These are phyloP conservation scores for Fagopyrum esculentum DNA, from an alignment of 148 eudicot genomes.

Conservation along the genomic window DNA sequence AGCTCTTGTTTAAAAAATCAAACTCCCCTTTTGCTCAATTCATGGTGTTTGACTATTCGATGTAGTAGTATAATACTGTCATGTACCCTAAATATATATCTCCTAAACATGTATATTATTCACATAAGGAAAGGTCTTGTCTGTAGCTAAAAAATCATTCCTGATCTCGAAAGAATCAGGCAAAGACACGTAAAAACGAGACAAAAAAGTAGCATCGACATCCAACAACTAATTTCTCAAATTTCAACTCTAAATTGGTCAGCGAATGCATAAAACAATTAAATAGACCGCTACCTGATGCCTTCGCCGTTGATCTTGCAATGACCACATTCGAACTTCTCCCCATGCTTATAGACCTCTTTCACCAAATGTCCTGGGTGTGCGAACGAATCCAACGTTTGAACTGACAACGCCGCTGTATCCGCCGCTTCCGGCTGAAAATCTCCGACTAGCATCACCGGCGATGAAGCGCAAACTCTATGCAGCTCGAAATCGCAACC, in stretches of 20 bases:
- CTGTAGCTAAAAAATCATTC: background rate
- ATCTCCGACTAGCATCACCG: slow-evolving; percentile 18
- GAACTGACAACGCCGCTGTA: background rate
- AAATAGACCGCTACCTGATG: slow-evolving; percentile 12
- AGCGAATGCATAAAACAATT: background rate
- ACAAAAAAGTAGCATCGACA: background rate
- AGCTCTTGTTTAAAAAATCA: background rate
- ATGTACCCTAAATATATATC: background rate
- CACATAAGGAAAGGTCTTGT: background rate
- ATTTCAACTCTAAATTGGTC: slow-evolving; percentile 3
- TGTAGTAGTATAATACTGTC: too few relatives aligned
- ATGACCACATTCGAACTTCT: slow-evolving; percentile 17
- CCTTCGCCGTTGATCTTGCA: slow-evolving; percentile 24
- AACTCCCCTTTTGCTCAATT: background rate
- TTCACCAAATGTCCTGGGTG: slow-evolving; percentile 19
- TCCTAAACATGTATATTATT: too few relatives aligned
- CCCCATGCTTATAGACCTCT: slow-evolving; percentile 15
- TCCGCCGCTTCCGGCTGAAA: slow-evolving; percentile 16
- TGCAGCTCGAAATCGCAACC: slow-evolving; percentile 23
- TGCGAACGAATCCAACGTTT: slow-evolving; percentile 14
- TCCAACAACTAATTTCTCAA: background rate
- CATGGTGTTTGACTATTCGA: background rate
- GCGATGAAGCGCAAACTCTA: slow-evolving; percentile 12
- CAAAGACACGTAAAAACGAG: background rate
- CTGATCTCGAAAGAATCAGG: background rate